Percentiles rank a stretch among this genome's conserved stretches.
Evolutionary conservation across 306 rosid genomes (phyloP).

Genomic region (Albizia julibrissin): DNA sequence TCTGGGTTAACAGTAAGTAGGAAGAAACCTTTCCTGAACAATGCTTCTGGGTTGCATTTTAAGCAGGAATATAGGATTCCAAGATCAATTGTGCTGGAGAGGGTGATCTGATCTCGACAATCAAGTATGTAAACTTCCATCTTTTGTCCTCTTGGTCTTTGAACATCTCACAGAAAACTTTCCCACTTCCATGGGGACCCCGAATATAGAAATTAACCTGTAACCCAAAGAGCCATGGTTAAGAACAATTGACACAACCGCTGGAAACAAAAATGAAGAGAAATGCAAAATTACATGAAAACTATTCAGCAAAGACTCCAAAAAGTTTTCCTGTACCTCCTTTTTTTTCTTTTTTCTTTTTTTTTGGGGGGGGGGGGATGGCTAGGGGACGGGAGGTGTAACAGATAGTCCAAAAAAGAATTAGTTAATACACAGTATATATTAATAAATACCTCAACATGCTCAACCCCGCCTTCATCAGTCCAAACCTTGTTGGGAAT

Average conservation of each 20-base stretch:
- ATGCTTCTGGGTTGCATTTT: constrained; percentile 37
- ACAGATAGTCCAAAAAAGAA: constrained; percentile 2
- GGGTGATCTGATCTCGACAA: constrained; percentile 83
- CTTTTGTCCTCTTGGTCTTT: constrained; percentile 64
- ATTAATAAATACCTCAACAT: constrained; percentile 69
- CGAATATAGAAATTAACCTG: constrained; percentile 92
- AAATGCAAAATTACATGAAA: neutral
- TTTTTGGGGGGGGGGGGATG: neutral
- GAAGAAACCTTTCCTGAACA: constrained; percentile 39
- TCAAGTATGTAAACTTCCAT: constrained; percentile 85
- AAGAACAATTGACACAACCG: constrained; percentile 11
- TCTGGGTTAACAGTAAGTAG: constrained; percentile 35
- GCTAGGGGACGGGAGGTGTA: neutral
- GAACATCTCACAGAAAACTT: constrained; percentile 88
- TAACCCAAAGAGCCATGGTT: constrained; percentile 24
- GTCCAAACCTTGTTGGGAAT: constrained; percentile 83
- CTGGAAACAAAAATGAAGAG: constrained; percentile 12
- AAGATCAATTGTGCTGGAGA: constrained; percentile 74
- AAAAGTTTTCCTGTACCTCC: neutral
- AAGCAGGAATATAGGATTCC: constrained; percentile 88
- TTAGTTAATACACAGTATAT: neutral
- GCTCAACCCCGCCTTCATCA: constrained; percentile 91
- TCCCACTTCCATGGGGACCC: constrained; percentile 90
- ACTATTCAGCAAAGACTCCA: constrained; percentile 3
- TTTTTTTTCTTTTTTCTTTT: neutral